Base-by-base conservation (phyloP, 2,329 filamentous ascomycete genomes). In the Pleurostoma richardsiae region DNA sequence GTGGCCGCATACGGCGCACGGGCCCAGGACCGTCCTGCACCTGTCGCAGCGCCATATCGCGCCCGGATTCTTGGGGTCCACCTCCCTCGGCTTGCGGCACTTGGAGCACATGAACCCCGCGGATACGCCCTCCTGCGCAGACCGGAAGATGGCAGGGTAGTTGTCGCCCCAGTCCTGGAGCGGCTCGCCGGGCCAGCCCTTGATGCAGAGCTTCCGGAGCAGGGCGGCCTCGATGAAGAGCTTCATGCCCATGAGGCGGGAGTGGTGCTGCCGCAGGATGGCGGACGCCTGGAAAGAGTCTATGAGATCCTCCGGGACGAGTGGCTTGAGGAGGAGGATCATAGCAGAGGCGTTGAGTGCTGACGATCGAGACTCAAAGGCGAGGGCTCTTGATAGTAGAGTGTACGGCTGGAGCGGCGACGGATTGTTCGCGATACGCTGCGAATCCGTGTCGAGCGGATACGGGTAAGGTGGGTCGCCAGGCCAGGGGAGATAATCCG, bases 321-420 rank as follows among this genome's bases (percentile, higher is more conserved):
- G 70, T 0, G 80, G 80, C 38, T 73, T 72, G 1, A 85, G 67
- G 0, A 85, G 70, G 3, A 85, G 70, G 4, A 85, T 60, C 54
- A 85, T 83, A 29, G 79, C 77, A 0, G 81, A 76, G 1, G 81
- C 79, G 50, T 80, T 79, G 28, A 84, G 66, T 2, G 78, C 73
- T 0, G 79, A 82, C 2, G 72, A 74, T 41, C 69, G 71, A 5
- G 70, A 70, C 56, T 85, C 81, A 47, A 80, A 83, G 4, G 71
- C 65, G 1, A 85, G 65, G 0, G 78, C 73, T 4, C 77, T 72
- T 10, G 69, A 64, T 6, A 85, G 62, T 6, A 83, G 65, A 1
- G 70, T 64, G 44, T 79, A 77, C 0, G 82, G 80, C 41, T 83
- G 70, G 2, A 85, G 70, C 0, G 80, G 75, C 1, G 67, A 58